These are phyloP conservation scores for Macrolepiota dolichaula DNA, from an alignment of 768 basidiomycete genomes.

Conservation along the genomic window DNA sequence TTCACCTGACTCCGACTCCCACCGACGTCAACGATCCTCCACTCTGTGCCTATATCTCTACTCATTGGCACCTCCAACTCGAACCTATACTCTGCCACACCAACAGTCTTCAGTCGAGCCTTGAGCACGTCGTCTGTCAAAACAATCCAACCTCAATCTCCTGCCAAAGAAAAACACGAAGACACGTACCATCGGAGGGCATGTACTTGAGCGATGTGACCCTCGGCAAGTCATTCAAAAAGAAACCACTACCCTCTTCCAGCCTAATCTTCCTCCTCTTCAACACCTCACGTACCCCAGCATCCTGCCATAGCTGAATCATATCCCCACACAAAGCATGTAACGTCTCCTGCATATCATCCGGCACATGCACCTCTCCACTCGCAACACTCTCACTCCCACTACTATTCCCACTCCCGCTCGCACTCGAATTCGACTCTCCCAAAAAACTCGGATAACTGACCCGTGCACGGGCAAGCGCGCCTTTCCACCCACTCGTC, in stretches of 20 bases:
- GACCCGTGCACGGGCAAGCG: slow-evolving; percentile 43
- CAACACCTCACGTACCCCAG: slow-evolving; percentile 52
- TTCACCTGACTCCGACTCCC: slow-evolving; percentile 70
- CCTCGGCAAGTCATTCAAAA: slow-evolving; percentile 64
- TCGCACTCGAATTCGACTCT: slow-evolving; percentile 10
- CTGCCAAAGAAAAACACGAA: not conserved
- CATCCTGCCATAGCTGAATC: slow-evolving; percentile 65
- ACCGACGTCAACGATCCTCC: slow-evolving; percentile 78
- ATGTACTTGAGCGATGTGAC: slow-evolving; percentile 61
- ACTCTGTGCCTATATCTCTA: slow-evolving; percentile 57
- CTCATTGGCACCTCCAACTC: slow-evolving; percentile 64
- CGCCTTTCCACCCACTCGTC: slow-evolving; percentile 64
- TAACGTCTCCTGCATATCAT: slow-evolving; percentile 60
- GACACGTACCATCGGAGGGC: slow-evolving; percentile 59
- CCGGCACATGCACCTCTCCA: slow-evolving; percentile 19
- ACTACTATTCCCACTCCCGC: slow-evolving; percentile 33
- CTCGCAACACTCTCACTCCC: slow-evolving; percentile 45
- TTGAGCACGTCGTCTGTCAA: slow-evolving; percentile 70
- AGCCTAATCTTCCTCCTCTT: slow-evolving; percentile 55
- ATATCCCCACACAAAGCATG: slow-evolving; percentile 62
- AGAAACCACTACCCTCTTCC: slow-evolving; percentile 78
- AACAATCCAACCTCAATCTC: not conserved
- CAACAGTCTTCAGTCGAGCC: slow-evolving; percentile 73
- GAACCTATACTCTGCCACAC: slow-evolving; percentile 79
- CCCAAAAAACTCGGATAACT: slow-evolving; percentile 24